Evolutionary conservation across 495 filamentous ascomycete genomes (phyloP).

Genomic region (Hypoxylon rickii): DNA sequence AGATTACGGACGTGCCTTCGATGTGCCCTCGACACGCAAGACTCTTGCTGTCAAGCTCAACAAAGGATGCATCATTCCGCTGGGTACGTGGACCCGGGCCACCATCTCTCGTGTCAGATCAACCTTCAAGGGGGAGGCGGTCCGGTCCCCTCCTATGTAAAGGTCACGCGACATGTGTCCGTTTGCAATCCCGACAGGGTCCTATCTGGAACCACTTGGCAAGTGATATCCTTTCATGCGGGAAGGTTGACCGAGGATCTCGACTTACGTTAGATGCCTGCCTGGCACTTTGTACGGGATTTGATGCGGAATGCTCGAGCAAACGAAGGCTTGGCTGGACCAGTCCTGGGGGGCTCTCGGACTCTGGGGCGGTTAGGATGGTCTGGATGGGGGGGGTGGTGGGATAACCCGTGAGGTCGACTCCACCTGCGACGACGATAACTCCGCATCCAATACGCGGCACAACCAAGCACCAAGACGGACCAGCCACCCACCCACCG

Average conservation of each 20-base stretch:
- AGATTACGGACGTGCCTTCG: background rate
- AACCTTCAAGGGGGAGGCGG: background rate
- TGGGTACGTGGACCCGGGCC: conserved; percentile 2
- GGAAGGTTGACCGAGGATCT: conserved; percentile 16
- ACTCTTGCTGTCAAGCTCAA: background rate
- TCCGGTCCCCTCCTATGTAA: background rate
- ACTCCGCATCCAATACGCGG: conserved; percentile 23
- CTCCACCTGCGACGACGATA: conserved; percentile 23
- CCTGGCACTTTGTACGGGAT: background rate
- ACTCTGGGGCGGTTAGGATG: conserved; percentile 1
- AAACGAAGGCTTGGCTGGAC: conserved; percentile 4
- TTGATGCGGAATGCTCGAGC: conserved; percentile 6
- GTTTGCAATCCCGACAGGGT: conserved; percentile 18
- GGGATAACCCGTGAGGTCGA: conserved; percentile 11
- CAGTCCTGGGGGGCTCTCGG: background rate
- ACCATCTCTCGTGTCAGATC: conserved; percentile 11
- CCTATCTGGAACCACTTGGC: conserved; percentile 20
- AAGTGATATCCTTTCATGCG: conserved; percentile 4
- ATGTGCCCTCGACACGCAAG: background rate
- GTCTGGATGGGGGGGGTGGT: conserved; percentile 1
- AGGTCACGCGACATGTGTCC: conserved; percentile 21
- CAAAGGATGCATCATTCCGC: conserved; percentile 7
- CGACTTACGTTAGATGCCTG: background rate
- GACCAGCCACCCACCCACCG: conserved; percentile 17
- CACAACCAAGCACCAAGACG: conserved; percentile 17